Evolutionary conservation across 2,329 filamentous ascomycete genomes (phyloP).

Genomic region (Daldinia sp.): DNA sequence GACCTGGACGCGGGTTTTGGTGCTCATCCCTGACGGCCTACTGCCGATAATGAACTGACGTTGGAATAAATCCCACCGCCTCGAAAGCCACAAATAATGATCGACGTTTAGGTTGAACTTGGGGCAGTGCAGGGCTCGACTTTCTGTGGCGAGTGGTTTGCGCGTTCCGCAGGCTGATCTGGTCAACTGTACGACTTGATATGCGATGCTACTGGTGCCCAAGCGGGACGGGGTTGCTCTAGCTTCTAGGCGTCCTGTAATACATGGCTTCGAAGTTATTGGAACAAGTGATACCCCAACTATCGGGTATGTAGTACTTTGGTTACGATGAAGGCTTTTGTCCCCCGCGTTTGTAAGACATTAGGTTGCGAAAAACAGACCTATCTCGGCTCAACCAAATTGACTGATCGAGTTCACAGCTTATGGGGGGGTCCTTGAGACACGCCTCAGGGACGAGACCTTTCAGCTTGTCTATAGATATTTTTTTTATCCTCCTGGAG

Average conservation of each 20-base stretch:
- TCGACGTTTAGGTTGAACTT: constrained; percentile 35
- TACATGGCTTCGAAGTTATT: constrained; percentile 28
- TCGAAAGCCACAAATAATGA: constrained; percentile 39
- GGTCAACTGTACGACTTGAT: constrained; percentile 30
- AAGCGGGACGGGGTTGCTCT: constrained; percentile 17
- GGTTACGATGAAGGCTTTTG: constrained; percentile 15
- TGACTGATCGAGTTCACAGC: constrained; percentile 13
- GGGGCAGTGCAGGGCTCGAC: constrained; percentile 40
- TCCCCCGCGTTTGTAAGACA: constrained; percentile 12
- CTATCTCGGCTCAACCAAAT: constrained; percentile 12
- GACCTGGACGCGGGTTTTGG: constrained; percentile 18
- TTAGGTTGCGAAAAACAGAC: constrained; percentile 14
- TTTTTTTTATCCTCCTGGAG: background rate
- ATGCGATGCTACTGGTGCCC: constrained; percentile 32
- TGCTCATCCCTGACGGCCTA: constrained; percentile 2
- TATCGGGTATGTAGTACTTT: constrained; percentile 33
- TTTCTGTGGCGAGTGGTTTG: constrained; percentile 44
- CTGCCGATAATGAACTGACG: constrained; percentile 28
- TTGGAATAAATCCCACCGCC: constrained; percentile 30
- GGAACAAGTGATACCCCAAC: constrained; percentile 25
- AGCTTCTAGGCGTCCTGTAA: constrained; percentile 20
- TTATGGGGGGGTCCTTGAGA: constrained; percentile 7
- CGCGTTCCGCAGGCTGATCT: constrained; percentile 26
- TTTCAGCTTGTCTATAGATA: constrained; percentile 9
- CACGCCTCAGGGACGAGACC: constrained; percentile 23